Evolutionary conservation across 371 early-diverging fungal species (phyloP).

Genomic region (Saksenaea vasiformis): DNA sequence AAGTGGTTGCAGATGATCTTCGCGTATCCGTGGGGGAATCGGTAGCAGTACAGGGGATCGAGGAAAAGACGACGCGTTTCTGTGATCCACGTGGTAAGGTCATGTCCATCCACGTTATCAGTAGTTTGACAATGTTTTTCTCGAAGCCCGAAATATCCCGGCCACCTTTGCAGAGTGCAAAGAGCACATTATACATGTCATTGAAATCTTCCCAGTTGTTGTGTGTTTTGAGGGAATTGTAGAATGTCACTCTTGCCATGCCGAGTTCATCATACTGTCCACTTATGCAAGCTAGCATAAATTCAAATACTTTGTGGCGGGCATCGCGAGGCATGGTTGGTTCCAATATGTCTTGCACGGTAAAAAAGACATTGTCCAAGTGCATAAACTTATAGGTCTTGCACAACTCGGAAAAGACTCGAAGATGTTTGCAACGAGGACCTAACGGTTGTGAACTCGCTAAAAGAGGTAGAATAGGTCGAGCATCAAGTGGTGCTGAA

Average conservation of each 20-base stretch:
- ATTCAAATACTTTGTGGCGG: slow-evolving; percentile 60
- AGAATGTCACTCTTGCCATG: slow-evolving; percentile 65
- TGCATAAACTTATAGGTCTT: slow-evolving; percentile 61
- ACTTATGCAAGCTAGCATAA: slow-evolving; percentile 65
- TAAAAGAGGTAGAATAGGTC: slow-evolving; percentile 41
- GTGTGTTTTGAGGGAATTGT: slow-evolving; percentile 55
- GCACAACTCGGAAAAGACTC: slow-evolving; percentile 43
- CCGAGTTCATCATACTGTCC: slow-evolving; percentile 68
- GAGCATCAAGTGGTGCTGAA: slow-evolving; percentile 45
- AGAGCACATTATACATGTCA: slow-evolving; percentile 58
- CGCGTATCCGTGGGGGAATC: background rate
- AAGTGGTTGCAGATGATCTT: background rate
- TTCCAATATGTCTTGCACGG: slow-evolving; percentile 57
- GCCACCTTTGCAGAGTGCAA: slow-evolving; percentile 66
- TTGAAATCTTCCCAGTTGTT: slow-evolving; percentile 61
- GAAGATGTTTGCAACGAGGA: slow-evolving; percentile 40
- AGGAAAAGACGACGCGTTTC: background rate
- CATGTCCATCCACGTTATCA: slow-evolving; percentile 59
- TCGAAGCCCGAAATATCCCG: slow-evolving; percentile 75
- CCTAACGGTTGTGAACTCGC: slow-evolving; percentile 27
- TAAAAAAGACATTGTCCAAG: slow-evolving; percentile 61
- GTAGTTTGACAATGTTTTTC: slow-evolving; percentile 61
- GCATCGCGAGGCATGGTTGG: slow-evolving; percentile 55
- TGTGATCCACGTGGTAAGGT: slow-evolving; percentile 25
- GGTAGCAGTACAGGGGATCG: background rate